Evolutionary conservation across 805 yeast genomes (phyloP).

Genomic region (Candida glaebosa): DNA sequence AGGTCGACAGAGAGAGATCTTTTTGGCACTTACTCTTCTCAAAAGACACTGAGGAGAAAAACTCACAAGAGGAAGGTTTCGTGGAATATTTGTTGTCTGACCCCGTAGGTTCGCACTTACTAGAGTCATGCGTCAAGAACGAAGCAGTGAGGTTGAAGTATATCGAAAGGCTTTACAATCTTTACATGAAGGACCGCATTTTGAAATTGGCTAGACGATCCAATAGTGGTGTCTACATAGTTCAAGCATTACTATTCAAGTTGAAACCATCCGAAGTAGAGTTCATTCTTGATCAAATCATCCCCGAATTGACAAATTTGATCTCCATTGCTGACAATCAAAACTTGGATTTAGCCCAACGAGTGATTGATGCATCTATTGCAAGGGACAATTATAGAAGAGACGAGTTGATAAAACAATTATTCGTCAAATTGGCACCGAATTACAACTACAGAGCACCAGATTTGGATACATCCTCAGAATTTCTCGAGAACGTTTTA

Average conservation of each 20-base stretch:
- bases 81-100: slow-evolving; percentile 82
- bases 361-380: slow-evolving; percentile 64
- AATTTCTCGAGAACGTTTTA: slow-evolving; percentile 65
- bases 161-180: slow-evolving; percentile 63
- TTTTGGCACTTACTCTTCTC: slow-evolving; percentile 65
- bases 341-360: slow-evolving; percentile 66
- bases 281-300: slow-evolving; percentile 56
- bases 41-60: slow-evolving; percentile 45
- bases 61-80: slow-evolving; percentile 68
- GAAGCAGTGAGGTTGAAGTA: slow-evolving; percentile 61
- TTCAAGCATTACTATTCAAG: slow-evolving; percentile 65
- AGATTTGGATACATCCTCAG: slow-evolving; percentile 27
- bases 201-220: slow-evolving; percentile 74
- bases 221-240: slow-evolving; percentile 78
- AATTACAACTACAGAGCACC: slow-evolving; percentile 24
- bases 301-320: slow-evolving; percentile 62
- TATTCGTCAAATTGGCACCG: slow-evolving; percentile 40
- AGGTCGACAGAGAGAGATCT: slow-evolving; percentile 68
- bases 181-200: slow-evolving; percentile 73
- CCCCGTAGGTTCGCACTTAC: slow-evolving; percentile 90
- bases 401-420: slow-evolving; percentile 52
- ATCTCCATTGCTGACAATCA: slow-evolving; percentile 49
- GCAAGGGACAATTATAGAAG: slow-evolving; percentile 55
- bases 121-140: slow-evolving; percentile 65
- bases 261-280: slow-evolving; percentile 62